Evolutionary conservation across 768 basidiomycete species (phyloP).

Genomic region (Pisolithus microcarpus): DNA sequence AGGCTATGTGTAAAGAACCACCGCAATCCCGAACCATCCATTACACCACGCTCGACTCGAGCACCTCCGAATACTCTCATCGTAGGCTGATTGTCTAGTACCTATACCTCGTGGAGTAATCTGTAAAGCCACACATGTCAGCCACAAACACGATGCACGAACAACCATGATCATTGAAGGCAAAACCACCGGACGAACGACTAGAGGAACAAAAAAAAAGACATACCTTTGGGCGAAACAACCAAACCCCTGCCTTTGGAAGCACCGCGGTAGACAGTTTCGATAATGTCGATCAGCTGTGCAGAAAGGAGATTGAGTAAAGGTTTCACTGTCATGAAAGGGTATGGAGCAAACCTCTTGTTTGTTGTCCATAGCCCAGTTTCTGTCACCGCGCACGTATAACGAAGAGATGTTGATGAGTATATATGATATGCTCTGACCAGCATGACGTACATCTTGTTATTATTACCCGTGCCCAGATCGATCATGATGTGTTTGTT

Average conservation of each 20-base stretch:
- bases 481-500: conserved; percentile 99
- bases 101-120: conserved; percentile 77
- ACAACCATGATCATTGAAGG: background rate
- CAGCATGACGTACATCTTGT: conserved; percentile 76
- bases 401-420: background rate
- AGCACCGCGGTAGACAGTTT: conserved; percentile 96
- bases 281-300: conserved; percentile 94
- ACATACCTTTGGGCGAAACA: conserved; percentile 87
- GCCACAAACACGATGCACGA: too few species aligned
- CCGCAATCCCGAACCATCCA: too few species aligned
- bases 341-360: conserved; percentile 63
- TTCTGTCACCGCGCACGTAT: conserved; percentile 42
- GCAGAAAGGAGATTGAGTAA: background rate
- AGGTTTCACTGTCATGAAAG: background rate
- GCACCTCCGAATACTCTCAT: too few species aligned
- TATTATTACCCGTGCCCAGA: conserved; percentile 98
- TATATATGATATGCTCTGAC: background rate
- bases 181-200: background rate
- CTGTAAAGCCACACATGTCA: conserved; percentile 27
- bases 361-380: conserved; percentile 99
- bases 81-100: conserved; percentile 36
- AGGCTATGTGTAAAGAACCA: too few species aligned
- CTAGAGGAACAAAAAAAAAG: background rate
- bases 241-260: conserved; percentile 97
- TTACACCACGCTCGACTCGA: too few species aligned